Conservation (phyloP, 805 yeast genomes). For the Sugiyamaella floridensis region DNA sequence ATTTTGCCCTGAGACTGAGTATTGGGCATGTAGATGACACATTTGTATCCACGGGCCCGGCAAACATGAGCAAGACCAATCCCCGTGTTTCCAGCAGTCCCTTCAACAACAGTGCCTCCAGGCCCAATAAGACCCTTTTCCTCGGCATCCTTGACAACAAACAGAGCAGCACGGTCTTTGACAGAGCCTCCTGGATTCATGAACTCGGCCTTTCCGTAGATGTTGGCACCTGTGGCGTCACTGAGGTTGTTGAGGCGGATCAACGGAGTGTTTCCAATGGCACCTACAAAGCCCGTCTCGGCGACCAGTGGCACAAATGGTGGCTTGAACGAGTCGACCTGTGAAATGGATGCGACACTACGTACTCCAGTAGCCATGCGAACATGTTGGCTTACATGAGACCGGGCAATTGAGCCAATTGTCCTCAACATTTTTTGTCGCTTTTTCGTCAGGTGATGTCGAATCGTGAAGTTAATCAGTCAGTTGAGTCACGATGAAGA, state of each 20-base stretch:
- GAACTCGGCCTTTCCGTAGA: slow-evolving; percentile 86
- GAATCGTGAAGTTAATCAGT: too few relatives aligned
- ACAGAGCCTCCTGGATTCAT: slow-evolving; percentile 94
- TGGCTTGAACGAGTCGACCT: slow-evolving; percentile 15
- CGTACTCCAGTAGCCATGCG: not conserved
- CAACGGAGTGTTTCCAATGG: slow-evolving; percentile 92
- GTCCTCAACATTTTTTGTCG: not conserved
- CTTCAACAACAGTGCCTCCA: slow-evolving; percentile 87
- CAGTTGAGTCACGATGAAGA: too few relatives aligned
- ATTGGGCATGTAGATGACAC: slow-evolving; percentile 86
- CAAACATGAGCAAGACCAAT: slow-evolving; percentile 78
- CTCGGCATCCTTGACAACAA: slow-evolving; percentile 73
- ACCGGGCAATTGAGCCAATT: not conserved
- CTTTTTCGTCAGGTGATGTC: not conserved
- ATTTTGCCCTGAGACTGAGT: slow-evolving; percentile 79
- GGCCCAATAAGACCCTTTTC: slow-evolving; percentile 44
- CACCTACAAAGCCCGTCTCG: slow-evolving; percentile 63
- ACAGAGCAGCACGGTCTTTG: slow-evolving; percentile 84
- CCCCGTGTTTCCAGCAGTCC: slow-evolving; percentile 96
- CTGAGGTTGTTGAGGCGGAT: slow-evolving; percentile 54
- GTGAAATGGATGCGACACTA: slow-evolving; percentile 1
- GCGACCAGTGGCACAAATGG: slow-evolving; percentile 63
- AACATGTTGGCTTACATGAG: not conserved
- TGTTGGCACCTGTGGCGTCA: slow-evolving; percentile 56
- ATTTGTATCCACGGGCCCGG: slow-evolving; percentile 73